Base-by-base conservation (phyloP, 768 basidiomycete species). In the Infundibulicybe gibba region DNA sequence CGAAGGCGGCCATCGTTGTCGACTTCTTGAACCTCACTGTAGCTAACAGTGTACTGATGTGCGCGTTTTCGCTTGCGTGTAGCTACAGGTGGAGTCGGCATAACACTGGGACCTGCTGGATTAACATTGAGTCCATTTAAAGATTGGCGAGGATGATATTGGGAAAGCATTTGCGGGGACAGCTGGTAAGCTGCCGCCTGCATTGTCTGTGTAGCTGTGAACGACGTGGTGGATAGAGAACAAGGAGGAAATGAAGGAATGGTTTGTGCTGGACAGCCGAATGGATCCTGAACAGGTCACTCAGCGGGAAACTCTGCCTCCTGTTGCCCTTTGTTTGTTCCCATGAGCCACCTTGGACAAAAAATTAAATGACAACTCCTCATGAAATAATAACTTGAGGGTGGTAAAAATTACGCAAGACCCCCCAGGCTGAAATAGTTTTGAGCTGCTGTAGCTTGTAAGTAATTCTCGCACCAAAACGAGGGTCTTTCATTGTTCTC, bases 21-120 rank as follows among this genome's bases (percentile, higher is more conserved):
- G 62, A 91, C 77, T 69, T 93, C 90, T 58, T 91, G 83, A 34
- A 90, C 87, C 63, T 92, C 89, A 61, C 85, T 89, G 73, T 90
- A 92, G 71, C 79, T 85, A 66, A 92, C 85, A 17, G 83, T 85
- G 64, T 78, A 87, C 57, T 88, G 85, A 57, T 85, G 83, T 25
- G 83, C 76, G 62, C 88, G 81, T 72, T 90, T 90, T 55, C 89
- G 83, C 69, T 90, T 90, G 73, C 88, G 83, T 53, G 83, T 80
- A 40, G 79, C 70, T 54, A 85, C 71, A 39, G 85, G 80, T 48
- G 88, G 84, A 37, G 87, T 87, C 48, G 81, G 78, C 67, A 87
- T 79, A 56, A 77, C 76, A 58, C 83, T 83, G 61, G 82, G 79
- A 59, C 73, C 75, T 60, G 61, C 61, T 50, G 74, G 64, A 54